Evolutionary conservation across 495 filamentous ascomycete genomes (phyloP), one percentile per base, ranked within the genome.

Genomic region (Articulospora tetracladia): DNA sequence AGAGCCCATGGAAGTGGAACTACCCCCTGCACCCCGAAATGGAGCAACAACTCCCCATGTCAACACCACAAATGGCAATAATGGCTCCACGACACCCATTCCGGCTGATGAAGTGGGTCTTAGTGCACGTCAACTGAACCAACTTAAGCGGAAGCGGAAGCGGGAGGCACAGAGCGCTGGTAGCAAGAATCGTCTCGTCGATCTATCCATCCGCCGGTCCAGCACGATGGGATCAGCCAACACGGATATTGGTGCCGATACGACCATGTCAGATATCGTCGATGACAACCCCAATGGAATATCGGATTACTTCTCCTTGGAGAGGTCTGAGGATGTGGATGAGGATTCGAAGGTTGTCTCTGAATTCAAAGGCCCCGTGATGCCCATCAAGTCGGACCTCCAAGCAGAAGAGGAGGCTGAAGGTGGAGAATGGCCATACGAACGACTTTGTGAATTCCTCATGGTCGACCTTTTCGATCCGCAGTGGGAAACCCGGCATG

Each of bases 401-500:
- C 78, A 87, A 64, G 73, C 80, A 23, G 90, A 93, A 46, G 78
- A 87, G 6, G 84, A 86, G 65, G 80, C 90, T 56, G 85, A 92
- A 58, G 91, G 91, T 20, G 77, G 82, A n/a, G 90, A 92, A 68
- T 98, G 94, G 94, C 94, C 94, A 3, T 94, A 86, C 68, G 93
- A 97, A 64, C 86, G 89, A 52, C 86, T 98, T 56, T 98, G 92
- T 72, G 94, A 98, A 63, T 89, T 97, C 65, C 81, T 98, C 51
- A 91, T 85, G 63, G 79, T 97, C 48, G 94, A 98, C 70, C 78
- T 98, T 15, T 97, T 98, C 64, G 93, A 98, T 76, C 79, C 86
- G 2, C 85, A 91, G 65, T 98, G 94, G 94, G 94, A 98, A 73
- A 90, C 92, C 32, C 86, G 94, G n/a, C 94, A 98, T 74, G 94